Base-by-base conservation (phyloP, 345 rosid genomes). In the Populus tremula region DNA sequence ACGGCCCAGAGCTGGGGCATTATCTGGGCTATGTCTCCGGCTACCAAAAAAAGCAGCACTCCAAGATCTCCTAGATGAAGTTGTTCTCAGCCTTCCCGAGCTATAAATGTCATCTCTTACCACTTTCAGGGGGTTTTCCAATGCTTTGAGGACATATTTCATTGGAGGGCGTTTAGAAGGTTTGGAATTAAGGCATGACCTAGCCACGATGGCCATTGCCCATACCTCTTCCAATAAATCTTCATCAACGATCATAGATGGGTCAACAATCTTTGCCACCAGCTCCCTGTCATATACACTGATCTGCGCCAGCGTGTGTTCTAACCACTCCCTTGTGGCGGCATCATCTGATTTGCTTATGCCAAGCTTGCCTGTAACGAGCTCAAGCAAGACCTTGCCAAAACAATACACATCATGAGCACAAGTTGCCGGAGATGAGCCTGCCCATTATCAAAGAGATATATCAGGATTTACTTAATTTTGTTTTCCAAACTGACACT, bases 191-290 rank as follows among this genome's bases (percentile, higher is more conserved):
- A 96, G 89, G 86, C 98, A 96, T 62, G 99, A 96, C 75, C 89
- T 85, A 7, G 99, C 97, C 14, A 96, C 90, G 71, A 96, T 88
- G 1, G 98, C 97, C 97, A 94, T 92, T 47, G 99, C 97, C 99
- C 99, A 94, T 47, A 96, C 98, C 87, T 96, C 99, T 81, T 96
- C 99, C 67, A 96, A 81, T 8, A 94, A 84, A 80, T 96, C 99
- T 73, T 96, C 99, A 53, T 96, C 97, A 6, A 96, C 86, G 20
- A 96, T 87, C 13, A 96, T 83, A 39, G 94, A 89, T 4, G 94
- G 97, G 78, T 96, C 98, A 64, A 94, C 74, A 43, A 96, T 94
- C 82, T 92, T 93, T 3, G 88, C 89, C 73, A 96, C 93, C 43
- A 91, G 93, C 64, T 96, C 99, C 85, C 92, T 94, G 76, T 96